Base-by-base conservation (phyloP, 2,329 filamentous ascomycete species). In the Phyllosticta capitalensis region DNA sequence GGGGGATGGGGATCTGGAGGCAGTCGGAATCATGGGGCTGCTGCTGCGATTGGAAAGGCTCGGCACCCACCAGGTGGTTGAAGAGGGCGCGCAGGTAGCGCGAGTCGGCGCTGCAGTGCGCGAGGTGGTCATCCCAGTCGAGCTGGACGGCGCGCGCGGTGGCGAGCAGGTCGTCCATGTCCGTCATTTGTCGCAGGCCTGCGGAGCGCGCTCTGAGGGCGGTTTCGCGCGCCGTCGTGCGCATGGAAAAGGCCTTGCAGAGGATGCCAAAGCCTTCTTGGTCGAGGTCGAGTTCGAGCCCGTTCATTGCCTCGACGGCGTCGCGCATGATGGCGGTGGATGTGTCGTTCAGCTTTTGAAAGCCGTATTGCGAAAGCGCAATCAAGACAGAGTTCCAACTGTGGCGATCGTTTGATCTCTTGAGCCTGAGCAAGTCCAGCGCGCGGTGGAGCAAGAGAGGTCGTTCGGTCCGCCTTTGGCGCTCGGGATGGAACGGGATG, bases 1-100 rank as follows among this genome's bases (percentile, higher is more conserved):
- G 71, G 6, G 80, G 78, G 9, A 70, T 69, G 10, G 85, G 73
- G 12, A 75, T 68, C 45, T 76, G 71, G 7, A 78, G 71, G 1
- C 80, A 69, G 7, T 54, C 9, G 55, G 30, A 19, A 17, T 7
- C 9, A 33, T 56, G 17, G 55, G 71, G 61, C 2, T 72, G 9
- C n/a, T n/a, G 61, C 68, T 28, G 71, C 70, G 66, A 74, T 74
- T 3, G 67, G 68, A 9, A 9, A 48, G 48, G 14, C 4, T 33
- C 45, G 30, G 20, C 10, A n/a, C 51, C 57, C 10, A 55, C 49
- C 12, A 57, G n/a, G 48, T 52, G 54, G 21, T 26, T 55, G 45
- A 62, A 62, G 2, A 62, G 52, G 3, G 48, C 2, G 19, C 58
- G 61, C 6, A 62, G 48, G 24, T 50, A 61, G 3, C n/a, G 17